Evolutionary conservation across 768 basidiomycete genomes (phyloP), one percentile per base, ranked within the genome.

Genomic region (Leccinum olivaceopallidum): DNA sequence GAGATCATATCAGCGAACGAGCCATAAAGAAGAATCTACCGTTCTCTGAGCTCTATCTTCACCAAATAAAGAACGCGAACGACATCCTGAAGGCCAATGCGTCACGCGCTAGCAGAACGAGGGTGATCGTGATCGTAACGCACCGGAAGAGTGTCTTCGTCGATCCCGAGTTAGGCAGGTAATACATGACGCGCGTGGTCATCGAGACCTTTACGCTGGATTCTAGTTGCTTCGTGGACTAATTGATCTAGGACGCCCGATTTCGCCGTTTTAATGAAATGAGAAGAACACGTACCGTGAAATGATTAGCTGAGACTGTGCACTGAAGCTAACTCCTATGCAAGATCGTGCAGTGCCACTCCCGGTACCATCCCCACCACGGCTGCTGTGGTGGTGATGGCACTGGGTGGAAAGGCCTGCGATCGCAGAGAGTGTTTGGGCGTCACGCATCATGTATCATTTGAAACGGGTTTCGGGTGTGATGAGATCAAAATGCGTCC

Each of bases 41-140:
- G 6, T n/a, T 5, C 54, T 58, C 10, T 47, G 22, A 14, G 30
- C 18, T 44, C n/a, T 10, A 5, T n/a, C 5, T n/a, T n/a, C n/a
- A 16, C n/a, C 6, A 30, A 12, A 49, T 6, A 3, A 6, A 58
- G 32, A 12, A 37, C n/a, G 24, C 48, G 4, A 26, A n/a, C 2
- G 24, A 39, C 10, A 57, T 63, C 37, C 24, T 59, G n/a, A 57
- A 63, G 42, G 58, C 12, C 34, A 64, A 53, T 34, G 39, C 55
- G 34, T 57, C 59, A 16, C 22, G 22, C 14, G 60, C 42, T 18
- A 56, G 48, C 12, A 62, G 63, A 57, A 60, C 14, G n/a, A 44
- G 18, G 0, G 58, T 60, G 54, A 50, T 48, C 10, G 12, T 59
- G 53, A 53, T 48, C 10, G 12, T 59, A 53, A 51, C 55, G 4